Evolutionary conservation across 306 rosid species (phyloP), one percentile per base, ranked within the genome.

Genomic region (Rosa persica): DNA sequence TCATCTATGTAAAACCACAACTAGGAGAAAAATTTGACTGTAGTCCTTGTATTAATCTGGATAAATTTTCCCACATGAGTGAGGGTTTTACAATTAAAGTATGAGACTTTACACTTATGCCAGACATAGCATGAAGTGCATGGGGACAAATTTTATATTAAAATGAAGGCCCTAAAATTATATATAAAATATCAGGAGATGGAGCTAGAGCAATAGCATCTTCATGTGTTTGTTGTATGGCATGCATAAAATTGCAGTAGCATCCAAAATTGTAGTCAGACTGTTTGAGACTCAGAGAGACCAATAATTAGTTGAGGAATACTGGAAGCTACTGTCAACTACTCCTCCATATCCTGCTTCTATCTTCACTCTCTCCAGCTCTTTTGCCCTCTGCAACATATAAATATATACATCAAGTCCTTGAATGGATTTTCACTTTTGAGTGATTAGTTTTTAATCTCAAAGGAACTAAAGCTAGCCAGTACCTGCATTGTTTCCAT

Each of bases 401-500:
- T 36, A 61, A 58, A 60, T 16, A 73, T 20, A 22, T 42, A 47
- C 16, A 64, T 79, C 57, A 22, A 68, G 6, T 17, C 36, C 40
- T 4, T 67, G 69, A 64, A 30, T 30, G 69, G 4, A 64, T 12
- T 30, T 64, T 11, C 71, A 73, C 43, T 64, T 64, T 42, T 73
- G 62, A 20, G 4, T 25, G 8, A 8, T 16, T 19, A 27, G 27
- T 30, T 16, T 67, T 27, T 5, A 38, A 73, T 20, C 40, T 73
- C 2, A 20, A 42, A 34, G 48, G 76, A 49, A 5, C 4, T 34
- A 66, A 38, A 43, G 23, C 23, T 38, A 17, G 44, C 27, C 30
- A 60, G 46, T 78, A 93, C 97, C 93, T 93, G 93, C 89, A 89
- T 60, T 84, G 89, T 93, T 76, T 88, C 97, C 54, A 87, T 73